Base-by-base conservation (phyloP, 2,329 filamentous ascomycete genomes). In the Neofusicoccum umdonicola region DNA sequence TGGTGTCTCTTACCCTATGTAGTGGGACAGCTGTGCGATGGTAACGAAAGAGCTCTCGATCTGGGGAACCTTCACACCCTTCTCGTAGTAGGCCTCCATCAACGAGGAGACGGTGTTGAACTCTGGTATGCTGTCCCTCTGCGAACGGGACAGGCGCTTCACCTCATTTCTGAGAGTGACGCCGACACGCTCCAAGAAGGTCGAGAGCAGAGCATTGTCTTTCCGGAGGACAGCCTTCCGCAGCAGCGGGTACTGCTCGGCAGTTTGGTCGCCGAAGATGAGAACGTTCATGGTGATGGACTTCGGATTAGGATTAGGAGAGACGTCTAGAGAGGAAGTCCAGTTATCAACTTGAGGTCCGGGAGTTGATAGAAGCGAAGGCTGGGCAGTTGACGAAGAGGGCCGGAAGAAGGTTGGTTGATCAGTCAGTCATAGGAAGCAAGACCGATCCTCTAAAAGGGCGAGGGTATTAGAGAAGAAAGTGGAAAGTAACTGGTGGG, bases 251-350 rank as follows among this genome's bases (percentile, higher is more conserved):
- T 89, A 85, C 70, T 88, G 88, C 74, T 89, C 87, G 70, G 87
- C 82, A 66, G 88, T 90, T 78, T 91, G 88, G 73, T 91, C 88
- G 79, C 88, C 88, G 73, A 90, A 90, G 67, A 90, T 84, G 75
- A 89, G 83, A 65, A 80, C 72, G 71, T 83, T 82, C 73, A 79
- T 79, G 68, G 63, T 77, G 70, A 67, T 62, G 64, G 66, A 66
- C 44, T 27, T 58, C 39, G 54, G 37, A 54, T 61, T 57, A 52
- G 39, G 47, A 41, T 65, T 65, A 65, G 44, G 31, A 15, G 51
- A 45, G n/a, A 45, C 58, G 44, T 56, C 42, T 35, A 42, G 34
- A 41, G 27, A 50, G 34, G 22, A 50, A 22, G 44, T 63, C 58
- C 57, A 11, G 42, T 5, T 51, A 65, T 57, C 41, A 56, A 56